A percentile compares a stretch with the other conserved stretches of the same genome.
phyloP scores from a whole-genome alignment of 495 filamentous ascomycete species.

The Aspergillus ellipticus region DNA sequence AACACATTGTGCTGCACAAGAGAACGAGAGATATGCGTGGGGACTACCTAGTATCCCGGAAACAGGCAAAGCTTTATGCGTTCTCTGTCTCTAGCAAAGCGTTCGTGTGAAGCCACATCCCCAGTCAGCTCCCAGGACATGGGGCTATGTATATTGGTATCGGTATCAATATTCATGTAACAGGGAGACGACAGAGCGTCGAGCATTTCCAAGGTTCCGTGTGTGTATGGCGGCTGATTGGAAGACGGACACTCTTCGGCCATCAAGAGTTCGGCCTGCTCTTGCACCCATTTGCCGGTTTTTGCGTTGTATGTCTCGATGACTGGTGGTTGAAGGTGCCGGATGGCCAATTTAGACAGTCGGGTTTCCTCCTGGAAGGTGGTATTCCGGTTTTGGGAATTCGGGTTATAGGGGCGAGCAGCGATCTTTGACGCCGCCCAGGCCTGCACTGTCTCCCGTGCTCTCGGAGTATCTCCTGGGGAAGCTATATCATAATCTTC shows the following conservation, averaged over 20 bases:
- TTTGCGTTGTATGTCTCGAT: neutral
- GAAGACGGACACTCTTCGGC: neutral
- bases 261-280: neutral
- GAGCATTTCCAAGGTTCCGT: neutral
- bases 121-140: neutral
- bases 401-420: no score
- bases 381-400: no score
- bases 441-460: no score
- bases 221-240: neutral
- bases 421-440: no score
- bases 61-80: no score
- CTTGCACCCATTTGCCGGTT: conserved; percentile 4
- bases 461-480: no score
- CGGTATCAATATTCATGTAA: neutral
- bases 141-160: neutral
- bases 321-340: neutral
- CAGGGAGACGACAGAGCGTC: neutral
- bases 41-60: no score
- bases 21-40: no score
- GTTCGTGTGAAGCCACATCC: no score
- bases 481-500: no score
- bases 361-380: neutral
- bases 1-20: no score
- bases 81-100: conserved; percentile 7
- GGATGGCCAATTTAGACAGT: neutral